phyloP scores from a whole-genome alignment of 129 eudicot genomes.

The Logfia minima region DNA sequence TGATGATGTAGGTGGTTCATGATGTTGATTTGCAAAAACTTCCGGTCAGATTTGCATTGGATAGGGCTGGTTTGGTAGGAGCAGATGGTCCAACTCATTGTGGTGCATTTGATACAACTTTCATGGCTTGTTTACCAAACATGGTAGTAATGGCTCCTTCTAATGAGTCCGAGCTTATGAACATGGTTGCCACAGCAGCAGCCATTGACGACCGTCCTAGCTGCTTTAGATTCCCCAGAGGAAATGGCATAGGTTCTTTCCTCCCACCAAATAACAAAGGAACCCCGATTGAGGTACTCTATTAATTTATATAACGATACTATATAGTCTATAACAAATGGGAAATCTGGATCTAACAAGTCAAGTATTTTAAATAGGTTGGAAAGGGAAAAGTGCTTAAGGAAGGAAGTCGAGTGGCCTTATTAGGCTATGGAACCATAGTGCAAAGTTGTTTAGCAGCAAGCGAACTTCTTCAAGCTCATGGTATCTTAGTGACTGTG shows the following conservation, averaged over 20 bases:
- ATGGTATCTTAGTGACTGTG: slow-evolving; percentile 42
- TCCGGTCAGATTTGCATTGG: slow-evolving; percentile 62
- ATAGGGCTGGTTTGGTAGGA: slow-evolving; percentile 71
- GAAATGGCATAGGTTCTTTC: slow-evolving; percentile 55
- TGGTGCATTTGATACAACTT: slow-evolving; percentile 69
- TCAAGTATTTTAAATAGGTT: slow-evolving; percentile 33
- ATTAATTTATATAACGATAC: neutral
- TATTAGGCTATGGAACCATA: slow-evolving; percentile 62
- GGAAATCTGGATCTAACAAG: neutral
- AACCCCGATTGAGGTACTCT: slow-evolving; percentile 48
- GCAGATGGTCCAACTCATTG: slow-evolving; percentile 78
- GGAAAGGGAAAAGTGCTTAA: slow-evolving; percentile 58
- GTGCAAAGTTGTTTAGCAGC: slow-evolving; percentile 61
- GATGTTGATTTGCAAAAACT: slow-evolving; percentile 76
- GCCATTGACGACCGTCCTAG: slow-evolving; percentile 68
- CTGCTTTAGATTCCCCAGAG: slow-evolving; percentile 71
- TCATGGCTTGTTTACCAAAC: slow-evolving; percentile 76
- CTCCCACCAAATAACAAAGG: slow-evolving; percentile 59
- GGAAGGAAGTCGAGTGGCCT: slow-evolving; percentile 64
- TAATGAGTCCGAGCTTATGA: slow-evolving; percentile 56
- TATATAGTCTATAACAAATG: neutral
- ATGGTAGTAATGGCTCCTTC: slow-evolving; percentile 85
- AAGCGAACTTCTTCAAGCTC: slow-evolving; percentile 33
- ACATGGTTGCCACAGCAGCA: slow-evolving; percentile 71
- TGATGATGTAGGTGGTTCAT: slow-evolving; percentile 51